These are phyloP conservation scores for Rusavskia elegans DNA, from an alignment of 495 filamentous ascomycete species.

Conservation along the genomic window DNA sequence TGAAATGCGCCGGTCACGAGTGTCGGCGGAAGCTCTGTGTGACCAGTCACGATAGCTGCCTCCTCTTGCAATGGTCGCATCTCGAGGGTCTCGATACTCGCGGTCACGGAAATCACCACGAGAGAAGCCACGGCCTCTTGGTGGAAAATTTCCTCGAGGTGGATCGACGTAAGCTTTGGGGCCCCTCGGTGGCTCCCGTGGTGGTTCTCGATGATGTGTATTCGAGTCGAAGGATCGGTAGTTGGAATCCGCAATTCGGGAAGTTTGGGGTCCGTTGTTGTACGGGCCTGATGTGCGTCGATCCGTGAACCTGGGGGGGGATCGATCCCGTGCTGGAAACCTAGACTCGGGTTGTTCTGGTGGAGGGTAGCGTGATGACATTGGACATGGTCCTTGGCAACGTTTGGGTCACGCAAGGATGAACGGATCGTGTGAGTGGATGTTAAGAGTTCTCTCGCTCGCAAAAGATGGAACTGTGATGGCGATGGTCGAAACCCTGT, in stretches of 20 bases:
- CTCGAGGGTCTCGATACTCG: slow-evolving; percentile 31
- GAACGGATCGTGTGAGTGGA: too few relatives aligned
- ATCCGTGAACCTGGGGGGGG: slow-evolving; percentile 37
- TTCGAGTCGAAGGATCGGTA: slow-evolving; percentile 34
- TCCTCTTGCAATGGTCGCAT: slow-evolving; percentile 24
- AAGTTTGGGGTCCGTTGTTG: slow-evolving; percentile 29
- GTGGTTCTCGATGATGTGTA: slow-evolving; percentile 19
- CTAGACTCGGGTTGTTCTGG: slow-evolving; percentile 22
- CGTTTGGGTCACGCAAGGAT: neutral
- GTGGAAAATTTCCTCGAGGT: slow-evolving; percentile 35
- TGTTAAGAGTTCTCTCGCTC: too few relatives aligned
- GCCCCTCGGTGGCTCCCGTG: slow-evolving; percentile 47
- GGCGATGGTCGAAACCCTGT: too few relatives aligned
- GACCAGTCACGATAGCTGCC: slow-evolving; percentile 18
- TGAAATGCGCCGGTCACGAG: slow-evolving; percentile 14
- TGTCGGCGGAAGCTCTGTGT: slow-evolving; percentile 15
- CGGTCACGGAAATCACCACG: slow-evolving; percentile 30
- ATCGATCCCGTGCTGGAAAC: slow-evolving; percentile 40
- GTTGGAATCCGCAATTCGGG: slow-evolving; percentile 28
- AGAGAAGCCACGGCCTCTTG: slow-evolving; percentile 29
- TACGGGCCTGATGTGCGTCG: slow-evolving; percentile 27
- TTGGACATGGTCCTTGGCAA: slow-evolving; percentile 6
- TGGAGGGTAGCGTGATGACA: slow-evolving; percentile 17
- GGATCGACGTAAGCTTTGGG: slow-evolving; percentile 55
- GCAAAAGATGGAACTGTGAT: too few relatives aligned